Base-by-base conservation (phyloP, 78 protist genomes). In the Monocercomonoides exilis region DNA sequence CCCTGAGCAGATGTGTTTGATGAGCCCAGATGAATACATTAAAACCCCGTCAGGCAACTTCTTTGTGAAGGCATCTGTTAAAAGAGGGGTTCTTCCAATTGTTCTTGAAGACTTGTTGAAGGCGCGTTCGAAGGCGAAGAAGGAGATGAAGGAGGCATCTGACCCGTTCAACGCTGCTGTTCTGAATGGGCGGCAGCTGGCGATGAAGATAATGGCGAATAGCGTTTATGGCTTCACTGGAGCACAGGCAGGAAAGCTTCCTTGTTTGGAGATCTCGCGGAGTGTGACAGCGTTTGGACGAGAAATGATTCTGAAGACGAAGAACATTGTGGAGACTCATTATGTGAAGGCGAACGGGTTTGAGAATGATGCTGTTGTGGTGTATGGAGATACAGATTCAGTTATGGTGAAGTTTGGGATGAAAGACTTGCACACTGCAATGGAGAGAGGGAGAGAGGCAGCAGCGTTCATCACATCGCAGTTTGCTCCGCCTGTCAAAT, bases 181-280 rank as follows among this genome's bases (percentile, higher is more conserved):
- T 35, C 87, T 93, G 80, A 94, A 99, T 89, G 99, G 99, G 1
- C 88, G 99, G 0, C 99, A 98, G 94, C 94, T 99, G 38, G 99
- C 99, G 34, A 29, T 54, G 38, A 54, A 54, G 21, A 21, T 54
- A 21, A 85, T 94, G 0, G 99, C 99, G 1, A 99, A 99, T 91
- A 96, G 99, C 11, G 99, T 99, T n/a, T 99, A 99, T 90, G 99
- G 99, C 36, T 99, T 99, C 89, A 98, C 99, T 2, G 99, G 99
- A 21, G 98, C 99, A 2, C 90, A 92, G 45, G 96, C 93, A 4
- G 99, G 99, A 38, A 92, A 94, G 89, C 91, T 99, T 46, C 99
- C 99, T 0, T 97, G 99, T 80, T 84, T 96, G 21, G 96, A 92
- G 77, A 95, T 99, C 77, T 91, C 97, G 6, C 41, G 96, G 29